These are phyloP conservation scores for Abelmoschus esculentus DNA, from an alignment of 345 rosid genomes.

Conservation along the genomic window DNA sequence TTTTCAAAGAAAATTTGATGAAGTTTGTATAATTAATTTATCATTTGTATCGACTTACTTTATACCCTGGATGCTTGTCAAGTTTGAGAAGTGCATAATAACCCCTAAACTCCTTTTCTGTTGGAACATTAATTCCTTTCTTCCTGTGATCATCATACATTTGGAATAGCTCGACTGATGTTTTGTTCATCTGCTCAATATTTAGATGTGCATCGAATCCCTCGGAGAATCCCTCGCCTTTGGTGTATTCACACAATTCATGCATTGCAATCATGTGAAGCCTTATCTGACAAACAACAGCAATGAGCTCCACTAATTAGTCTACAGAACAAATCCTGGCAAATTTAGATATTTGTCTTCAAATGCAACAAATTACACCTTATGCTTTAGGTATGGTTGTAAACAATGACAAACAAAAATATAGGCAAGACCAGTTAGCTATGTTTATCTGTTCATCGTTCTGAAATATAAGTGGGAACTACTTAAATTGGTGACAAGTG, in stretches of 20 bases:
- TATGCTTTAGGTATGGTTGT: neutral
- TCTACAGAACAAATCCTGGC: constrained; percentile 9
- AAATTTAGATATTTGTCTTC: neutral
- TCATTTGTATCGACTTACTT: constrained; percentile 40
- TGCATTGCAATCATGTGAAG: constrained; percentile 97
- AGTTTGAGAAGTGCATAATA: constrained; percentile 98
- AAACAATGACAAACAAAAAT: neutral
- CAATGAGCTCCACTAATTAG: constrained; percentile 17
- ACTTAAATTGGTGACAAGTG: too few relatives aligned
- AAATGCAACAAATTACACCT: neutral
- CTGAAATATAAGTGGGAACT: too few relatives aligned
- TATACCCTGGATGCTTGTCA: constrained; percentile 99
- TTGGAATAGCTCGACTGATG: constrained; percentile 94
- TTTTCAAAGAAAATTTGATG: constrained; percentile 10
- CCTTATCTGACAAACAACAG: constrained; percentile 62
- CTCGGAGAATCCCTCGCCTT: constrained; percentile 96
- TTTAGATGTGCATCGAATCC: constrained; percentile 98
- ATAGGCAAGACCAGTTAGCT: neutral
- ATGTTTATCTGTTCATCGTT: neutral
- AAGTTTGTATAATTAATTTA: constrained; percentile 17
- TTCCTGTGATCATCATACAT: constrained; percentile 97
- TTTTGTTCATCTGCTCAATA: constrained; percentile 98
- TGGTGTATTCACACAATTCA: constrained; percentile 82
- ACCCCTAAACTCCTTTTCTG: constrained; percentile 93
- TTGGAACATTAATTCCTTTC: constrained; percentile 60